phyloP scores from a whole-genome alignment of 192 early-diverging fungal genomes.

The Thamnidium elegans region DNA sequence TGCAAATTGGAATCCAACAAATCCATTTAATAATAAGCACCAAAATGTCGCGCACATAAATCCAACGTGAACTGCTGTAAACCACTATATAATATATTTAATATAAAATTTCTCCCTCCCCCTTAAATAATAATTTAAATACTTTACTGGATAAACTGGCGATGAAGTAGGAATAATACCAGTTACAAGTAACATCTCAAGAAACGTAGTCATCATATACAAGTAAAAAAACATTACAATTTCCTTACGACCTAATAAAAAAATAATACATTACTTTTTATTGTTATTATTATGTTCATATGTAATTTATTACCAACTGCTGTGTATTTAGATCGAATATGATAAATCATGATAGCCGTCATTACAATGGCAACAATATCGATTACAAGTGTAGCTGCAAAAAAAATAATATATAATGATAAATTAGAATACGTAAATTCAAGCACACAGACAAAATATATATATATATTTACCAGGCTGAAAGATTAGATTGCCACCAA shows the following conservation, averaged over 20 bases:
- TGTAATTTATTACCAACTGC: conserved; percentile 96
- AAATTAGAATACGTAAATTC: too few species aligned
- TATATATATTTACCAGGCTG: conserved; percentile 63
- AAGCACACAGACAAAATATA: background rate
- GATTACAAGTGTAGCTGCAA: conserved; percentile 84
- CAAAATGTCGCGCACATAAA: conserved; percentile 76
- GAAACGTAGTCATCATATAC: conserved; percentile 68
- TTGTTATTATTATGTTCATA: too few species aligned
- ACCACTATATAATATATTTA: conserved; percentile 51
- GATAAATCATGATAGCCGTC: conserved; percentile 98
- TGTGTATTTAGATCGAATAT: conserved; percentile 97
- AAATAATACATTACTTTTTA: too few species aligned
- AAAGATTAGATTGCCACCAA: conserved; percentile 82
- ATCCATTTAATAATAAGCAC: conserved; percentile 82
- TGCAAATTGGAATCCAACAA: conserved; percentile 87
- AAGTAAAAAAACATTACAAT: conserved; percentile 90
- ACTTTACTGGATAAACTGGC: conserved; percentile 59
- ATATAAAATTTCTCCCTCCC: background rate
- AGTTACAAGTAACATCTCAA: conserved; percentile 74
- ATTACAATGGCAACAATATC: conserved; percentile 91
- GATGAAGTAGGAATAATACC: conserved; percentile 74
- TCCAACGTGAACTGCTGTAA: conserved; percentile 67
- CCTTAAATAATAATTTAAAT: conserved; percentile 1
- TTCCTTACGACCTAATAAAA: conserved; percentile 73
- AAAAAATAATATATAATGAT: background rate